Evolutionary conservation across 2,329 filamentous ascomycete genomes (phyloP).

Genomic region (Chrysoporthe puriensis): DNA sequence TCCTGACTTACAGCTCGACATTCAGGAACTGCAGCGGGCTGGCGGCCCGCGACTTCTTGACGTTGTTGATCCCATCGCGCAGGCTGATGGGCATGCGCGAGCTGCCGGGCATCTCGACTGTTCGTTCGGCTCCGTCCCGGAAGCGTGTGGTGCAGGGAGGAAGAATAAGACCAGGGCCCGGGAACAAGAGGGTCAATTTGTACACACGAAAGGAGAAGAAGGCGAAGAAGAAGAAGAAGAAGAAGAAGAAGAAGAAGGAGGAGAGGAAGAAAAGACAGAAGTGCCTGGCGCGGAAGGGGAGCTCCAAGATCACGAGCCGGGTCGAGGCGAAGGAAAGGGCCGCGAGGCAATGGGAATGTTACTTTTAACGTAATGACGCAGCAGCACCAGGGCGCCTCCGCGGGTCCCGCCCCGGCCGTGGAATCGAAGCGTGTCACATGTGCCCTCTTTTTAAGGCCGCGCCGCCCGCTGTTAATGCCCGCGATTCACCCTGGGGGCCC

Average conservation of each 20-base stretch:
- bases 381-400: not conserved
- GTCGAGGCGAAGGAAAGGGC: not conserved
- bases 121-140: not conserved
- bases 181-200: not conserved
- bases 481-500: not conserved
- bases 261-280: not conserved
- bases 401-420: not conserved
- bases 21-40: slow-evolving; percentile 65
- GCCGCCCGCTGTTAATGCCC: not conserved
- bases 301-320: not conserved
- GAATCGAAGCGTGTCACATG: not conserved
- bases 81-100: slow-evolving; percentile 74
- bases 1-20: slow-evolving; percentile 65
- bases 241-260: not conserved
- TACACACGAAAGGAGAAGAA: not conserved
- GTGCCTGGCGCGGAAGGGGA: not conserved
- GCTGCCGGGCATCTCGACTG: slow-evolving; percentile 60
- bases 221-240: not conserved
- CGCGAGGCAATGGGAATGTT: not conserved
- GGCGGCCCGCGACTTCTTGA: slow-evolving; percentile 60
- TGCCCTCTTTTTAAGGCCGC: not conserved
- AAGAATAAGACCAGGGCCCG: not conserved
- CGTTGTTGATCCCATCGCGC: slow-evolving; percentile 66
- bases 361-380: slow-evolving; percentile 9
- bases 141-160: not conserved